phyloP scores from a whole-genome alignment of 2,329 filamentous ascomycete species.

The Dothidotthia symphoricarpi region DNA sequence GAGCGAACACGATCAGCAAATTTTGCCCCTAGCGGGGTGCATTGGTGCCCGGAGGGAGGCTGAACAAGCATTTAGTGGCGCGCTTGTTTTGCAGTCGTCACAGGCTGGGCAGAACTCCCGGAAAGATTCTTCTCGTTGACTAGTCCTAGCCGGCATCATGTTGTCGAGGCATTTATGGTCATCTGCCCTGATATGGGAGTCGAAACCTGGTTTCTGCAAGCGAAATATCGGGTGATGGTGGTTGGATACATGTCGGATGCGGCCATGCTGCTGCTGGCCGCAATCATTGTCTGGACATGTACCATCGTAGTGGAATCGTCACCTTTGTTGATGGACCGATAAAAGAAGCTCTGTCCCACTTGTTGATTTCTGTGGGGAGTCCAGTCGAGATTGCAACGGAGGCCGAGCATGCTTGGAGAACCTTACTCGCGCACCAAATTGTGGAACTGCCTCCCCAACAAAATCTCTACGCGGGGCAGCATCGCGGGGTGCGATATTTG shows the following conservation, averaged over 20 bases:
- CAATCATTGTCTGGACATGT: background rate
- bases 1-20: constrained; percentile 13
- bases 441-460: too few species aligned
- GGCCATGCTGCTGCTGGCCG: background rate
- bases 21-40: constrained; percentile 32
- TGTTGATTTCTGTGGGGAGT: too few species aligned
- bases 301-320: background rate
- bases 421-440: too few species aligned
- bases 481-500: too few species aligned
- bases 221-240: background rate
- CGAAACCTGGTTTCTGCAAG: too few species aligned
- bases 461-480: too few species aligned
- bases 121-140: constrained; percentile 16
- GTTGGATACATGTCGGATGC: background rate
- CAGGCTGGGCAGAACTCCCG: constrained; percentile 25
- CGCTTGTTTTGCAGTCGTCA: constrained; percentile 11
- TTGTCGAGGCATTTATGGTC: background rate
- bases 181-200: background rate
- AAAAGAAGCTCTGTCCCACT: too few species aligned
- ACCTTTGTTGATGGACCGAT: too few species aligned
- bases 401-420: too few species aligned
- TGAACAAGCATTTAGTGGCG: constrained; percentile 26
- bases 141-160: constrained; percentile 3
- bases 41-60: constrained; percentile 27
- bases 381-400: too few species aligned